A percentile compares a stretch with the other conserved stretches of the same genome.
phyloP scores from a whole-genome alignment of 805 yeast species.

The Brettanomyces nanus region DNA sequence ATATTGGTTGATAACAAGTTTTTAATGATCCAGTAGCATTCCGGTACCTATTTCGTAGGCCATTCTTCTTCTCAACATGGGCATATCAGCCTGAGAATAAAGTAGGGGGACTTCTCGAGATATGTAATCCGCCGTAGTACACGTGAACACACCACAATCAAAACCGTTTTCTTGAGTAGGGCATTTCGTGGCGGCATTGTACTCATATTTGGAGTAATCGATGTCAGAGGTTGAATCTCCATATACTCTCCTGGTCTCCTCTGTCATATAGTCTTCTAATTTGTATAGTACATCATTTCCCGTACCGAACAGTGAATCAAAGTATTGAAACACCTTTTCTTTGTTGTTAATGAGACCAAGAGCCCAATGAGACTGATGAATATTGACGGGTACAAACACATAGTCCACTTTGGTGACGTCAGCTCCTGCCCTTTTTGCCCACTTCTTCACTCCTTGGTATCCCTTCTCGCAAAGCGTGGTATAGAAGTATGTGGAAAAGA shows the following conservation, averaged over 20 bases:
- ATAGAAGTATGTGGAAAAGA: slow-evolving; percentile 86
- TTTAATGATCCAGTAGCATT: neutral
- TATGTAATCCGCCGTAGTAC: slow-evolving; percentile 63
- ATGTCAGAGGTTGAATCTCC: slow-evolving; percentile 28
- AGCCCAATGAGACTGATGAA: slow-evolving; percentile 86
- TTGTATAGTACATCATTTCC: slow-evolving; percentile 36
- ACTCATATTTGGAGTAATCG: slow-evolving; percentile 22
- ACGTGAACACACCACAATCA: slow-evolving; percentile 93
- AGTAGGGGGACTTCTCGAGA: slow-evolving; percentile 40
- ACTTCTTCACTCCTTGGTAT: slow-evolving; percentile 68
- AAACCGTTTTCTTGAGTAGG: slow-evolving; percentile 87
- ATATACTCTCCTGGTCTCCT: slow-evolving; percentile 53
- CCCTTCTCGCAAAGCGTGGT: slow-evolving; percentile 66
- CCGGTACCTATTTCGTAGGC: slow-evolving; percentile 44
- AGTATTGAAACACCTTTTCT: slow-evolving; percentile 51
- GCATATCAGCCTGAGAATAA: slow-evolving; percentile 66
- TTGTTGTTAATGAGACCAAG: slow-evolving; percentile 67
- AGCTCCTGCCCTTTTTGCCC: slow-evolving; percentile 74
- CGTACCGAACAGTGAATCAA: slow-evolving; percentile 65
- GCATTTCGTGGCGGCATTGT: slow-evolving; percentile 25
- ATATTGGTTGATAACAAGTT: neutral
- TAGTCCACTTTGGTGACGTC: slow-evolving; percentile 56
- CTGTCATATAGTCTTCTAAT: slow-evolving; percentile 52
- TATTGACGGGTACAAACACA: slow-evolving; percentile 80
- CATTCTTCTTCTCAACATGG: slow-evolving; percentile 56